phyloP scores from a whole-genome alignment of 2,329 filamentous ascomycete species.

The Colletotrichum echinochloae region DNA sequence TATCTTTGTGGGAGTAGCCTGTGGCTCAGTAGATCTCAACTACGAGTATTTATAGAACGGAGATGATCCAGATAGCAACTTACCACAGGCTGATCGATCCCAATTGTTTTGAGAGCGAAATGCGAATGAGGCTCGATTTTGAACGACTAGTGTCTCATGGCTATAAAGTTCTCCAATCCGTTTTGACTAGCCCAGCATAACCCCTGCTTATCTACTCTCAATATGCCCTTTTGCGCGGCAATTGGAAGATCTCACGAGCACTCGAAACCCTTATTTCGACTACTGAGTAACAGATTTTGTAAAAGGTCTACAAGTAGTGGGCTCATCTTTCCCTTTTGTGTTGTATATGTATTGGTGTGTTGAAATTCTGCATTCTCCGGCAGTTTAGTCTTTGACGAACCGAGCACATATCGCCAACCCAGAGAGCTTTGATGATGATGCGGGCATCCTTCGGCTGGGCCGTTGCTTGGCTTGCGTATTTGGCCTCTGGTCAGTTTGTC shows the following conservation, averaged over 20 bases:
- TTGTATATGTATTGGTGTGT: neutral
- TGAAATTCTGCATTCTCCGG: neutral
- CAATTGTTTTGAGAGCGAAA: no score
- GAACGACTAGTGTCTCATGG: neutral
- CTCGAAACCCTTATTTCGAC: neutral
- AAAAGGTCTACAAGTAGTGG: neutral
- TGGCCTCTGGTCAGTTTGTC: slow-evolving; percentile 4
- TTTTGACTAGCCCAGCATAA: neutral
- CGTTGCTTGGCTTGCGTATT: neutral
- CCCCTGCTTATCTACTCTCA: neutral
- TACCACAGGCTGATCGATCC: no score
- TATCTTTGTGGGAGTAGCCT: no score
- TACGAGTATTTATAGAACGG: no score
- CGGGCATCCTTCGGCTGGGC: neutral
- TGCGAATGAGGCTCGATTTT: no score
- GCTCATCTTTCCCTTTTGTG: neutral
- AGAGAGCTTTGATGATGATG: neutral
- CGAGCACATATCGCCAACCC: neutral
- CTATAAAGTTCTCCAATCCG: neutral
- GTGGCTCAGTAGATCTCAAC: no score
- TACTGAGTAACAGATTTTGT: neutral
- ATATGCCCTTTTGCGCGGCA: neutral
- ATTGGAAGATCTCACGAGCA: neutral
- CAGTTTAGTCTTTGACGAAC: no score
- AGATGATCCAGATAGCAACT: no score